These are phyloP conservation scores for Aspergillus texensis DNA, from an alignment of 2,329 filamentous ascomycete species.

Conservation along the genomic window DNA sequence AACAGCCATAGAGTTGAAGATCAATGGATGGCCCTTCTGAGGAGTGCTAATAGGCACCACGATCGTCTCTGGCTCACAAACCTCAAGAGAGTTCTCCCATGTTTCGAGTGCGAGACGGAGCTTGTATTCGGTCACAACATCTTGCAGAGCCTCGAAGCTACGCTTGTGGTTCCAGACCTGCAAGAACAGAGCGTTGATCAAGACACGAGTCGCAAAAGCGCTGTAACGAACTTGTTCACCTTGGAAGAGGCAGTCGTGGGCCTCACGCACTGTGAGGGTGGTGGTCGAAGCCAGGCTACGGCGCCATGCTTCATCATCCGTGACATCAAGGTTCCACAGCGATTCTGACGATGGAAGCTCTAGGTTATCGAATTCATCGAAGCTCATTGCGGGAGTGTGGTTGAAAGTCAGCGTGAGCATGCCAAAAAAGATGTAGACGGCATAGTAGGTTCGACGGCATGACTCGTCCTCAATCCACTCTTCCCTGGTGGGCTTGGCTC, in stretches of 20 bases:
- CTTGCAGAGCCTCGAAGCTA: constrained; percentile 94
- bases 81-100: constrained; percentile 95
- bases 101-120: constrained; percentile 92
- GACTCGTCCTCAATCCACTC: constrained; percentile 98
- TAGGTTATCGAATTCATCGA: constrained; percentile 95
- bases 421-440: constrained; percentile 98
- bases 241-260: constrained; percentile 93
- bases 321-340: constrained; percentile 83
- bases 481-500: constrained; percentile 71
- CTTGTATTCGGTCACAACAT: constrained; percentile 98
- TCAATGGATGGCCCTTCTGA: constrained; percentile 91
- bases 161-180: constrained; percentile 99
- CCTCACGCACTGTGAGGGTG: constrained; percentile 85
- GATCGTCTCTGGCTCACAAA: constrained; percentile 88
- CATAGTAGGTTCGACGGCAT: constrained; percentile 94
- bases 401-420: constrained; percentile 94
- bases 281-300: constrained; percentile 73
- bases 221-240: constrained; percentile 90
- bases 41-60: constrained; percentile 88
- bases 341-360: constrained; percentile 92
- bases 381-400: constrained; percentile 95
- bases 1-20: constrained; percentile 98
- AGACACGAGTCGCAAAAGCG: constrained; percentile 92
- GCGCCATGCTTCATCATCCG: constrained; percentile 80
- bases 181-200: constrained; percentile 98